Base-by-base conservation (phyloP, 495 filamentous ascomycete genomes). In the Terfezia boudieri region DNA sequence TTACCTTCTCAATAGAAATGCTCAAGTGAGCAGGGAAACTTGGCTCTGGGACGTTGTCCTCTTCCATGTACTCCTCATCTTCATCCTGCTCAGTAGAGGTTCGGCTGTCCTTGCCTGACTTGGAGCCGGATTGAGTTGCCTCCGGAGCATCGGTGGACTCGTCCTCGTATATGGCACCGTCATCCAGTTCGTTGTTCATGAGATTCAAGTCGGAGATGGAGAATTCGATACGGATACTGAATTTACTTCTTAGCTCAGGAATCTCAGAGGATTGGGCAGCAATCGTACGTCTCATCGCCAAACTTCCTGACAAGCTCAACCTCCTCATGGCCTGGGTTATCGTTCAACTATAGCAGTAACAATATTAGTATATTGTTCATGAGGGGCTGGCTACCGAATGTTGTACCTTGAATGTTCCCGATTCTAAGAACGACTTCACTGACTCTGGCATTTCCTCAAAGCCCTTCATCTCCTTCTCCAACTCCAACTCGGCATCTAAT, bases 171-270 rank as follows among this genome's bases (percentile, higher is more conserved):
- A 77, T 68, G 53, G 67, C 66, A 22, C 53, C 61, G 53, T 71
- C 69, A 38, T 66, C 64, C 49, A 73, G 71, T 22, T 74, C 71
- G 60, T 82, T 73, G 53, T 78, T 70, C 62, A 81, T 71, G 71
- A 76, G 76, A 70, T 83, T 80, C 49, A 99, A 75, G 67, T 95
- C 92, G 59, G 84, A 79, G 65, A 94, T 87, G 59, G 87, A 90
- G 74, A 98, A 98, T 58, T 80, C 79, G 58, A 96, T 77, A 55
- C 80, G 80, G 72, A 99, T 93, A 59, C 61, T 14, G 26, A 20
- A 8, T 50, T 12, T 14, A 14, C 12, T 11, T 43, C 10, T 46
- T 46, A 46, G 8, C 41, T 46, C 41, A 14, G 41, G 41, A 46
- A 46, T 20, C 41, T 20, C 14, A 46, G 38, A 16, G 41, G 41